A percentile compares a stretch with the other conserved stretches of the same genome.
Conservation (phyloP, 495 filamentous ascomycete genomes). For the Aspergillus steynii region DNA sequence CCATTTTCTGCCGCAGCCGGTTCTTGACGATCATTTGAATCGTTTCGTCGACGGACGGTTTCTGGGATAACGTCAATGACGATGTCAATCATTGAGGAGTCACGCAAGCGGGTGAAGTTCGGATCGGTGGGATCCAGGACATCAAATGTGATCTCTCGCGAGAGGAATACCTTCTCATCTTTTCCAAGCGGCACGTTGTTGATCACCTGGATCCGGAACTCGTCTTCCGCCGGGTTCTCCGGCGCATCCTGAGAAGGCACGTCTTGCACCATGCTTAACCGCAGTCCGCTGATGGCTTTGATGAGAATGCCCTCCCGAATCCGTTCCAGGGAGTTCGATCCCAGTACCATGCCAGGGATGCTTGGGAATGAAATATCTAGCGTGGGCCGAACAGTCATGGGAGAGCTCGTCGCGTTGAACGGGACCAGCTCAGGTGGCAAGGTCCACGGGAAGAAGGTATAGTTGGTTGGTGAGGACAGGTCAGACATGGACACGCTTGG, state of each 20-base stretch:
- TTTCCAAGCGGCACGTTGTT: constrained; percentile 79
- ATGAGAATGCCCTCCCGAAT: constrained; percentile 75
- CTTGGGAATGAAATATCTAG: constrained; percentile 83
- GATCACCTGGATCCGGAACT: constrained; percentile 73
- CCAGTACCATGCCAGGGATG: constrained; percentile 54
- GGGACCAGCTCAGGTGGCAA: constrained; percentile 74
- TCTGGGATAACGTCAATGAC: constrained; percentile 58
- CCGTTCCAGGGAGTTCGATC: constrained; percentile 57
- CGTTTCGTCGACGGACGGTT: constrained; percentile 37
- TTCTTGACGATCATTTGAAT: constrained; percentile 37
- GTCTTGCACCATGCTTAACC: constrained; percentile 77
- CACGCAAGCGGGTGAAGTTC: constrained; percentile 76
- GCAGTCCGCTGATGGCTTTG: constrained; percentile 74
- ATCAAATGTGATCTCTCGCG: constrained; percentile 71
- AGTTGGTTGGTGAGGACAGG: constrained; percentile 66
- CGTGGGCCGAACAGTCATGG: constrained; percentile 59
- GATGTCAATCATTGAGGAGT: constrained; percentile 71
- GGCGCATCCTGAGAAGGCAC: constrained; percentile 36
- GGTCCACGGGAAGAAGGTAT: constrained; percentile 93
- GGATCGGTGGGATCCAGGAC: constrained; percentile 73
- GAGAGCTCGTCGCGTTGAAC: constrained; percentile 68
- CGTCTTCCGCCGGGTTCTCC: constrained; percentile 34
- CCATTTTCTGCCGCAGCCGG: constrained; percentile 25
- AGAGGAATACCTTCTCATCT: constrained; percentile 85
- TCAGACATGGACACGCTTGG: constrained; percentile 58